Base-by-base conservation (phyloP, 2,329 filamentous ascomycete species). In the Fusarium aywerte region DNA sequence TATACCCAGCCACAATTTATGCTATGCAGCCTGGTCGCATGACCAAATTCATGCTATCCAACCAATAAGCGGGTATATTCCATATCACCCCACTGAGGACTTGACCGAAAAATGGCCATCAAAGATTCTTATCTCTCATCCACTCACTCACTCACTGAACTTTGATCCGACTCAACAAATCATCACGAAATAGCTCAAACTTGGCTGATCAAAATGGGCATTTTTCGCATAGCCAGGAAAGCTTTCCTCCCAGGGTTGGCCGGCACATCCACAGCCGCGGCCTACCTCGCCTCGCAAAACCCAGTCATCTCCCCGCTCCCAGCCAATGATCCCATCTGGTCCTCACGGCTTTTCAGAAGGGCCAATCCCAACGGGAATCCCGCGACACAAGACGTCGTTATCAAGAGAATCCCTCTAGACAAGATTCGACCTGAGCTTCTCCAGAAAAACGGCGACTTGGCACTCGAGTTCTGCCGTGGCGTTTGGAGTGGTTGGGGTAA, bases 371-470 rank as follows among this genome's bases (percentile, higher is more conserved):
- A 84, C 39, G 78, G 81, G 31, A 91, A 92, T 75, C 85, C 89
- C 0, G 81, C 85, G 0, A 85, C 85, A 1, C 84, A 90, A 58
- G 90, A 93, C 73, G 77, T 90, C 12, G 89, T 86, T 70, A 80
- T 91, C 67, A 86, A 87, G 67, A 83, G 82, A 33, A 82, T 92
- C 1, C 87, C 89, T 0, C 74, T 93, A 47, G 80, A 79, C 44
- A 86, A 88, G 73, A 87, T 93, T 62, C 84, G 86, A 29, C 89
- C 90, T 1, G 85, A 89, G 65, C 79, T 92, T 53, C 78, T 92
- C 15, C 81, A 90, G 72, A 83, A 86, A 67, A 87, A 87, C 67
- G 78, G 80, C 27, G 82, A 81, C 3, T 80, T 92, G 47, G 84
- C 85, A 2, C 82, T 90, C 69, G 87, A 86, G 67, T 91, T 91